Conservation (phyloP, 257 asterid genomes). For the Haberlea rhodopensis region DNA sequence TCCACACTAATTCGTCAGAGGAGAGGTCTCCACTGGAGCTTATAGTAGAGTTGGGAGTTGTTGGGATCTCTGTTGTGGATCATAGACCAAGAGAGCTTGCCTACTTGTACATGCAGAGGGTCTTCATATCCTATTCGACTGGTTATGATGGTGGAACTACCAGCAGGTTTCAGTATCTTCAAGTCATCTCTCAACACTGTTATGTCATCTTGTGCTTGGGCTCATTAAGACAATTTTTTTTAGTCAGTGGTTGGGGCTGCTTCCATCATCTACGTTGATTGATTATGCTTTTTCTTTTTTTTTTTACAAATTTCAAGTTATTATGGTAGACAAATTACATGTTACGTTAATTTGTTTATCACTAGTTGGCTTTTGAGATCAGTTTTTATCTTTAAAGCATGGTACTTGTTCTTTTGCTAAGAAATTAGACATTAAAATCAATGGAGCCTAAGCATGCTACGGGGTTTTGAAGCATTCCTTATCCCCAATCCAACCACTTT, state of each 20-base stretch:
- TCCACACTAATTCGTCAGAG: slow-evolving; percentile 55
- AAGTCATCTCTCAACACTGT: background rate
- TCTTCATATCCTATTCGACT: slow-evolving; percentile 74
- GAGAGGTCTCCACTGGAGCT: slow-evolving; percentile 78
- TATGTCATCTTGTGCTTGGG: background rate
- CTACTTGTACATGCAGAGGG: slow-evolving; percentile 86
- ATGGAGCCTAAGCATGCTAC: background rate
- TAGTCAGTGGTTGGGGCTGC: background rate
- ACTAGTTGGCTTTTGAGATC: slow-evolving; percentile 17
- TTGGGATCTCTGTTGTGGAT: slow-evolving; percentile 84
- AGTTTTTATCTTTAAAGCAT: slow-evolving; percentile 10
- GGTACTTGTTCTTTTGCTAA: background rate
- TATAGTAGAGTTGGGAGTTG: slow-evolving; percentile 79
- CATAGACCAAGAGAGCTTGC: slow-evolving; percentile 88
- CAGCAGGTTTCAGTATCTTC: slow-evolving; percentile 60
- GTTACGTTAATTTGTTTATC: background rate
- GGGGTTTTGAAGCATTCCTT: slow-evolving; percentile 17
- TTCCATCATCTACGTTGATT: slow-evolving; percentile 5
- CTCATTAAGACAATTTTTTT: background rate
- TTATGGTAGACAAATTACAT: slow-evolving; percentile 1
- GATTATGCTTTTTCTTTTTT: slow-evolving; percentile 5
- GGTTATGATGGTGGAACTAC: slow-evolving; percentile 96
- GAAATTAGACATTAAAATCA: too few species aligned
- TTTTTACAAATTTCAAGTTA: background rate
- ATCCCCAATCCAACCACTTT: slow-evolving; percentile 1